These are phyloP conservation scores for Magnusiomyces suaveolens DNA, from an alignment of 1,139 yeast genomes.

Conservation along the genomic window DNA sequence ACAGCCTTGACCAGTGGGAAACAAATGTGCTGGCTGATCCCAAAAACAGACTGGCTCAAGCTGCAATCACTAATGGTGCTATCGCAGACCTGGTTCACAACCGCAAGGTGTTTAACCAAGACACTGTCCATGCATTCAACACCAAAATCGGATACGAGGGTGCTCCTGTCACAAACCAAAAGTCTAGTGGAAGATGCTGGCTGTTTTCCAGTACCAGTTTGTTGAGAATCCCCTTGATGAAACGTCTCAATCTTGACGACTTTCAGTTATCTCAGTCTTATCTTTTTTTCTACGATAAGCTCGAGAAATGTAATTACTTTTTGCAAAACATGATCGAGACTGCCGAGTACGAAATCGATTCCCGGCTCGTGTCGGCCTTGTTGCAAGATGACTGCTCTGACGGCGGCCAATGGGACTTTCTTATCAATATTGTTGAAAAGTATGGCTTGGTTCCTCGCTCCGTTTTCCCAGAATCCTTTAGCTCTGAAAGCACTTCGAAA, in stretches of 20 bases:
- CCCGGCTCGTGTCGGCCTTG: conserved; percentile 43
- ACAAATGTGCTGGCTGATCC: conserved; percentile 40
- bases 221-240: conserved; percentile 46
- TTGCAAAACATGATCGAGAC: conserved; percentile 51
- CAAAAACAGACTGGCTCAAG: conserved; percentile 50
- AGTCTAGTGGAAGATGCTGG: conserved; percentile 58
- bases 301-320: conserved; percentile 52
- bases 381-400: conserved; percentile 48
- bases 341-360: conserved; percentile 45
- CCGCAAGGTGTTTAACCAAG: conserved; percentile 32
- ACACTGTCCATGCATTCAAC: conserved; percentile 44
- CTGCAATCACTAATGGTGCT: conserved; percentile 46
- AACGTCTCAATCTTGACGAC: conserved; percentile 42
- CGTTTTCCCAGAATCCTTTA: conserved; percentile 51
- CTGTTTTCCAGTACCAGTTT: conserved; percentile 58
- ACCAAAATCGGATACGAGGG: conserved; percentile 45
- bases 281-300: conserved; percentile 47
- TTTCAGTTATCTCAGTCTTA: conserved; percentile 54
- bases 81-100: conserved; percentile 40
- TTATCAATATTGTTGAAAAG: conserved; percentile 49
- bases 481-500: conserved; percentile 41
- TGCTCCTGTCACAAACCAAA: conserved; percentile 50
- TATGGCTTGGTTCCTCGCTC: conserved; percentile 57
- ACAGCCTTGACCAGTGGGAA: conserved; percentile 43
- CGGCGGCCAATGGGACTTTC: conserved; percentile 71